These are phyloP conservation scores for Pogostemon cablin DNA, from an alignment of 257 asterid genomes.

Conservation along the genomic window DNA sequence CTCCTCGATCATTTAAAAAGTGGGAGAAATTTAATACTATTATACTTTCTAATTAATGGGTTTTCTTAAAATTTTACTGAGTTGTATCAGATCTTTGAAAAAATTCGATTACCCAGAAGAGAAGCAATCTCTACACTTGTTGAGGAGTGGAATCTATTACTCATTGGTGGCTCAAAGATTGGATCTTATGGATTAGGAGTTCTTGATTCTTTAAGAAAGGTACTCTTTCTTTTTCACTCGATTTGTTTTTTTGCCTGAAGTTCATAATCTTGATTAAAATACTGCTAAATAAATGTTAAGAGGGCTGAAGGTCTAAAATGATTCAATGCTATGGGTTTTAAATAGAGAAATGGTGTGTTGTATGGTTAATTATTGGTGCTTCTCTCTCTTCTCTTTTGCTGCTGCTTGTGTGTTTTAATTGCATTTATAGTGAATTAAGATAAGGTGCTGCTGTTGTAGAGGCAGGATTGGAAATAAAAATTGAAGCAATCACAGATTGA, in stretches of 20 bases:
- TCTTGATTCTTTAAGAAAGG: constrained; percentile 38
- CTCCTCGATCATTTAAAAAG: constrained; percentile 36
- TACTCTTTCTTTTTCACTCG: not conserved
- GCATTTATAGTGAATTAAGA: not conserved
- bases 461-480: constrained; percentile 38
- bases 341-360: not conserved
- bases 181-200: constrained; percentile 40
- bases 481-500: constrained; percentile 24
- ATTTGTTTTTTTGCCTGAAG: not conserved
- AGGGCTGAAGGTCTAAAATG: not conserved
- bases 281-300: constrained; percentile 8
- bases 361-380: not conserved
- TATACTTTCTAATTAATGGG: constrained; percentile 9
- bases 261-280: constrained; percentile 1
- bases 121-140: constrained; percentile 25
- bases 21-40: not conserved
- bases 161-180: constrained; percentile 36
- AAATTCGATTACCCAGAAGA: constrained; percentile 33
- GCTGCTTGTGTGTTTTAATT: not conserved
- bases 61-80: constrained; percentile 17
- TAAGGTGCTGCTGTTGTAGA: constrained; percentile 2
- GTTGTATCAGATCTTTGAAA: constrained; percentile 39
- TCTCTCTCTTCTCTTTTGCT: not conserved
- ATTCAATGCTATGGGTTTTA: not conserved
- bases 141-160: constrained; percentile 9